These are phyloP conservation scores for Plasmodium yoelii DNA, from an alignment of 169 alveolate genomes.

Conservation along the genomic window DNA sequence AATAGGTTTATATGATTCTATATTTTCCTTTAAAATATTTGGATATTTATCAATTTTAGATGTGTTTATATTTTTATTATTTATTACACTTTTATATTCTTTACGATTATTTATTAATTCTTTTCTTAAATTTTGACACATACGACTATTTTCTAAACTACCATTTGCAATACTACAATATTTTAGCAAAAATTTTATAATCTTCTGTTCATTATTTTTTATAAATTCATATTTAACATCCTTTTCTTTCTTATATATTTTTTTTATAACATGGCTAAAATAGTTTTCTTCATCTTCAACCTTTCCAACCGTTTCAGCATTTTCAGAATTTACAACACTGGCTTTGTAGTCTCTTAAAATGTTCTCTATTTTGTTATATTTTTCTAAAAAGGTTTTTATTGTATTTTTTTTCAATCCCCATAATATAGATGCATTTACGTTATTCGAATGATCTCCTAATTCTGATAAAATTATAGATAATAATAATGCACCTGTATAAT, in stretches of 20 bases:
- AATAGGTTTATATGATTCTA: conserved; percentile 16
- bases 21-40: not conserved
- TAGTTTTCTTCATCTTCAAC: not conserved
- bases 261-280: not conserved
- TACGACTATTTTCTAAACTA: not conserved
- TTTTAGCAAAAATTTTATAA: conserved; percentile 8
- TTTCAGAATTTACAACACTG: too few relatives aligned
- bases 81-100: not conserved
- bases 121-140: conserved; percentile 20
- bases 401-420: conserved; percentile 79
- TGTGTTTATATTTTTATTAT: too few relatives aligned
- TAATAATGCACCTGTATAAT: conserved; percentile 87
- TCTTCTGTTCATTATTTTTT: not conserved
- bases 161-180: not conserved
- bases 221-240: conserved; percentile 6
- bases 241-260: conserved; percentile 39
- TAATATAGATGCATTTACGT: conserved; percentile 86
- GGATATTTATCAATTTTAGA: not conserved
- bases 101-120: not conserved
- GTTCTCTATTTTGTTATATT: conserved; percentile 37
- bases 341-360: not conserved
- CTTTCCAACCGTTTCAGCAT: too few relatives aligned
- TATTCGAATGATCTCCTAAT: conserved; percentile 89
- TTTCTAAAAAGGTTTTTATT: conserved; percentile 51
- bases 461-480: conserved; percentile 87